Base-by-base conservation (phyloP, 1,284 basidiomycete genomes). In the Cryptococcus amylolentus region DNA sequence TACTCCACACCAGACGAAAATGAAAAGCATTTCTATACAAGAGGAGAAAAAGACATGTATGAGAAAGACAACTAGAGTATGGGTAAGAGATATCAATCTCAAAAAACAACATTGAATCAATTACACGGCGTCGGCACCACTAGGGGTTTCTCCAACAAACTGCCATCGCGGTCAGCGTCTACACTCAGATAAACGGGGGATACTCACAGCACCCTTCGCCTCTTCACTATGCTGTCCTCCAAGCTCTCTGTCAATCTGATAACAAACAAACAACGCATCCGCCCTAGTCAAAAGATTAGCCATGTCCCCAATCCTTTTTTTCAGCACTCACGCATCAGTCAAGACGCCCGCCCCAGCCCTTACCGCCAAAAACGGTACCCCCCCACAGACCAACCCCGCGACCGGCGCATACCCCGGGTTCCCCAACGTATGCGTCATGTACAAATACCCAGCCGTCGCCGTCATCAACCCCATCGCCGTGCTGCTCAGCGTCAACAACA, bases 201-300 rank as follows among this genome's bases (percentile, higher is more conserved):
- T 18, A 81, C 87, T 73, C 70, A 91, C 85, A 41, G 86, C 84
- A 49, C 82, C 78, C 60, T 86, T 86, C 12, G 89, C 88, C 67
- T 88, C 85, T 49, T 84, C 81, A 51, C 83, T 81, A 58, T 84
- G 84, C 47, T 79, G 77, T 43, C 83, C 81, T 0, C 87, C 88
- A 1, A 81, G 78, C 50, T 88, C 88, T 63, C 86, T 85, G 70
- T 93, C 91, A 52, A 94, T 89, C 65, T 89, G 89, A 70, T 91
- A 91, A 69, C 91, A 94, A 42, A 94, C 81, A 70, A 91, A 94
- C 51, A 94, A 70, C 2, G 90, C 87, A 69, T 94, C 91, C 56
- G 88, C 72, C 1, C 69, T 74, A 23, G 49, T 5, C 3, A 23
- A 38, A 23, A 44, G n/a, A 27, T 37, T 4, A 7, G 49, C 57